phyloP scores from a whole-genome alignment of 129 eudicot species.

The Flaveria robusta region DNA sequence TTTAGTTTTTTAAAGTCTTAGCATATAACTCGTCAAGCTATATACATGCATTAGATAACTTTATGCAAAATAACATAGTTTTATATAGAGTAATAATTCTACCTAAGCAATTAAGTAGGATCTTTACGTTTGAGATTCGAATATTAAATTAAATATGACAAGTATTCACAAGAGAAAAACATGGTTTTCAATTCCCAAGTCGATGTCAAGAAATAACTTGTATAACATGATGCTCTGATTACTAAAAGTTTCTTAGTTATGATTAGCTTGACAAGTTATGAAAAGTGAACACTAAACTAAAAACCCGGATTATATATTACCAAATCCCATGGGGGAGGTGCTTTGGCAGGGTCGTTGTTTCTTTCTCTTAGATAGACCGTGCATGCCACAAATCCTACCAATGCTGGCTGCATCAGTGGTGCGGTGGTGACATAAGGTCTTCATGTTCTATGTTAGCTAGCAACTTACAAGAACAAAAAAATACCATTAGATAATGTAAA shows the following conservation, averaged over 20 bases:
- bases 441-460: too few relatives aligned
- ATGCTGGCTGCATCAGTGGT: conserved; percentile 52
- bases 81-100: too few relatives aligned
- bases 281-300: too few relatives aligned
- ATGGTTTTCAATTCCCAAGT: neutral
- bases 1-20: too few relatives aligned
- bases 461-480: too few relatives aligned
- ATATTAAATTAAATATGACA: too few relatives aligned
- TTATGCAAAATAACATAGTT: neutral
- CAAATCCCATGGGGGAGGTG: conserved; percentile 95
- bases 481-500: neutral
- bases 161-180: neutral
- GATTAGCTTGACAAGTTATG: neutral
- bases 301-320: conserved; percentile 34
- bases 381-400: conserved; percentile 97
- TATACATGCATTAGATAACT: too few relatives aligned
- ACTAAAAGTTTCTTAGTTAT: too few relatives aligned
- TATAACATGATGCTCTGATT: neutral
- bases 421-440: neutral
- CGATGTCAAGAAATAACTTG: neutral
- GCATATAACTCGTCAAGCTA: too few relatives aligned
- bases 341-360: conserved; percentile 89
- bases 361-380: conserved; percentile 87
- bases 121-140: too few relatives aligned
- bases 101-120: neutral